phyloP scores from a whole-genome alignment of 305 asterid genomes.

The Vinca major region DNA sequence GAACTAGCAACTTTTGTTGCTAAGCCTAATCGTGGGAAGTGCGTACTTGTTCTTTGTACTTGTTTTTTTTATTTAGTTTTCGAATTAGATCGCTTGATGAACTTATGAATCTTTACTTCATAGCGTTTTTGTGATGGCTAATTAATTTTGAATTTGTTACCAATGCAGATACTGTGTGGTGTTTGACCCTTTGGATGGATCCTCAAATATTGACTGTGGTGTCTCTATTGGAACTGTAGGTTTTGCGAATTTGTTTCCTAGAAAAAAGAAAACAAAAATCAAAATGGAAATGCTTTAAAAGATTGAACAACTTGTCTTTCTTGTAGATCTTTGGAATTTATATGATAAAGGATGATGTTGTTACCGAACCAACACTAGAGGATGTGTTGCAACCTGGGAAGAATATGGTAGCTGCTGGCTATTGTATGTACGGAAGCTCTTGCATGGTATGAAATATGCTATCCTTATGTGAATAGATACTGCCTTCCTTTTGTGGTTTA shows the following conservation, averaged over 20 bases:
- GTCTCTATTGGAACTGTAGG: conserved; percentile 95
- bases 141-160: neutral
- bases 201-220: conserved; percentile 96
- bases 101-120: neutral
- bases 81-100: neutral
- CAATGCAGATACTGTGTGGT: conserved; percentile 79
- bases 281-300: conserved; percentile 2
- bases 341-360: conserved; percentile 32
- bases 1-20: conserved; percentile 90
- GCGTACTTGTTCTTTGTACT: conserved; percentile 19
- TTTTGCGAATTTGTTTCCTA: conserved; percentile 1
- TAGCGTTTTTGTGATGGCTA: neutral
- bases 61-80: conserved; percentile 4
- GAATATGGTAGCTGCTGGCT: conserved; percentile 90
- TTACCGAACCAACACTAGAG: conserved; percentile 50
- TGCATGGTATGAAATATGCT: conserved; percentile 54
- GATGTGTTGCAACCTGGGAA: conserved; percentile 93
- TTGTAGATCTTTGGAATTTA: conserved; percentile 85
- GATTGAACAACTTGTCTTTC: conserved; percentile 15
- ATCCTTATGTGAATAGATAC: neutral
- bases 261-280: neutral
- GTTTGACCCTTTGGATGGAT: conserved; percentile 96
- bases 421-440: conserved; percentile 98
- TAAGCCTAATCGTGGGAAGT: conserved; percentile 77
- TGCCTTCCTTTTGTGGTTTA: neutral